Conservation (phyloP, 257 asterid species). For the Mentha longifolia region DNA sequence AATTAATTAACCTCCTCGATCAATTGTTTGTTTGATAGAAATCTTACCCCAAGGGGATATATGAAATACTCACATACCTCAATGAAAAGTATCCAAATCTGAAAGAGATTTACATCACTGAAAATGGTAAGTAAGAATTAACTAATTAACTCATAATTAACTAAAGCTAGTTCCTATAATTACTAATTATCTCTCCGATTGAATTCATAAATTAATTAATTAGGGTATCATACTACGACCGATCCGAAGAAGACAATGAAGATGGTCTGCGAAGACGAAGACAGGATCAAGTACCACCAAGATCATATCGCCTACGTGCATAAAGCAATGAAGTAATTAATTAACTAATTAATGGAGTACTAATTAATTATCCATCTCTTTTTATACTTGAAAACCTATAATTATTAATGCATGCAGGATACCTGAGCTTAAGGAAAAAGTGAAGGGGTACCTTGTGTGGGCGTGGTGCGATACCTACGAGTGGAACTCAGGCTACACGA, state of each 20-base stretch:
- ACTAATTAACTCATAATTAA: no score
- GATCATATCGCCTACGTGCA: constrained; percentile 32
- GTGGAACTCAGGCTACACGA: constrained; percentile 41
- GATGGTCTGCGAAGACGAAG: constrained; percentile 17
- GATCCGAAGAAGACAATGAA: constrained; percentile 15
- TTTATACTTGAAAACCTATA: no score
- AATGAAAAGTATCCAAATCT: not conserved
- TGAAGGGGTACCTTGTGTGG: constrained; percentile 45
- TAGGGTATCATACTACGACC: constrained; percentile 1
- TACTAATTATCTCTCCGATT: no score
- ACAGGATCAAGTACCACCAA: constrained; percentile 26
- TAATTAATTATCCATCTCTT: no score
- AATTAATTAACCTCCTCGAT: no score
- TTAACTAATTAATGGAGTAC: no score
- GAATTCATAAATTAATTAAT: no score
- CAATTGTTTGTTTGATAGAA: no score
- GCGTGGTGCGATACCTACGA: constrained; percentile 51
- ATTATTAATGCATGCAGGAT: no score
- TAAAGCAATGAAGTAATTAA: constrained; percentile 28
- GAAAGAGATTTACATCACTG: constrained; percentile 27
- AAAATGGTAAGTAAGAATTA: constrained; percentile 24
- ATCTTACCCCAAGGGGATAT: constrained; percentile 20
- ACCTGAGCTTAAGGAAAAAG: not conserved
- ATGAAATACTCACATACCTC: not conserved
- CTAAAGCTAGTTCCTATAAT: no score